phyloP scores from a whole-genome alignment of 306 rosid species.

The Arachis stenosperma region DNA sequence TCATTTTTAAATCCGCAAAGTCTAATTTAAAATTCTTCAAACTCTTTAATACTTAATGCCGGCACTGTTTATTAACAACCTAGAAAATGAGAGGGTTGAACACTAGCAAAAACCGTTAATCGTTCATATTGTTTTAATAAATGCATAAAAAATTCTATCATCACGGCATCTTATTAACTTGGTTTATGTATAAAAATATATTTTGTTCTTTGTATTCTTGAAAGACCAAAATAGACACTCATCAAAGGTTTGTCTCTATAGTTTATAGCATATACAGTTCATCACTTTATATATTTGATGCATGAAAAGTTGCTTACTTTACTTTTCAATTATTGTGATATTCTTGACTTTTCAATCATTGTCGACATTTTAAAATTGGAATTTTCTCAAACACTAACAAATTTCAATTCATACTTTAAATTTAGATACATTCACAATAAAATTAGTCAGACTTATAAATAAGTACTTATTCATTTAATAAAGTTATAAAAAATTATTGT shows the following conservation, averaged over 20 bases:
- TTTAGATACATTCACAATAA: no score
- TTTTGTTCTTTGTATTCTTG: not conserved
- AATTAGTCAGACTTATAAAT: no score
- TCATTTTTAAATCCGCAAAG: no score
- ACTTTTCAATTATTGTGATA: not conserved
- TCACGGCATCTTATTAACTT: not conserved
- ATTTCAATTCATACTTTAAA: no score
- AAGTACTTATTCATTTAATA: no score
- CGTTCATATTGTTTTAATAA: no score
- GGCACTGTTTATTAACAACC: constrained; percentile 2
- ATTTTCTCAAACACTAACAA: no score
- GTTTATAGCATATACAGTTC: no score
- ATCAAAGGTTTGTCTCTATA: not conserved
- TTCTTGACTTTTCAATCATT: not conserved
- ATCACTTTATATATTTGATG: no score
- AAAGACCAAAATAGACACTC: not conserved
- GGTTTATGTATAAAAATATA: not conserved
- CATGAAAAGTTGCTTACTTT: not conserved
- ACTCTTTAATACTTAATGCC: not conserved
- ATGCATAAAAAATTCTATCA: not conserved
- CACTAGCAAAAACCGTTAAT: not conserved
- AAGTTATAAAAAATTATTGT: no score
- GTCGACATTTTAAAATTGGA: not conserved
- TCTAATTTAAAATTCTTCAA: no score
- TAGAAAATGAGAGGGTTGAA: not conserved